Percentiles rank a stretch among this genome's conserved stretches.
These are phyloP conservation scores for Blastobotrys ciferrii DNA, from an alignment of 1,139 yeast species.

Conservation along the genomic window DNA sequence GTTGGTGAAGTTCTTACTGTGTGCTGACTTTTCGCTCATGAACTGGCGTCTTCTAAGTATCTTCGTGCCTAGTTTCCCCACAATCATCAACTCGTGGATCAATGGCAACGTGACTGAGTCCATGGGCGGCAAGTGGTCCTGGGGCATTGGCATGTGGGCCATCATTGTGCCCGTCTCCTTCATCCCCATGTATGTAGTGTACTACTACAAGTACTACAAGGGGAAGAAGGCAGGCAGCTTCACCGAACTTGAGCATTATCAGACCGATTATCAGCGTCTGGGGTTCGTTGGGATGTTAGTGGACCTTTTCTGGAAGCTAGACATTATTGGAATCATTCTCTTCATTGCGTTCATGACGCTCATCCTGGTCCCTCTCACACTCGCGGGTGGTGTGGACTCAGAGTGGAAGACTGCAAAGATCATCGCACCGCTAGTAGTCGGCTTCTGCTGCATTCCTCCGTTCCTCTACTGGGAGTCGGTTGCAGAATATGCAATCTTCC, in stretches of 20 bases:
- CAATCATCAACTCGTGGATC: constrained; percentile 73
- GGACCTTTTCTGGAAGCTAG: constrained; percentile 48
- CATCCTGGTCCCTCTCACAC: constrained; percentile 48
- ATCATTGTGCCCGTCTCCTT: constrained; percentile 64
- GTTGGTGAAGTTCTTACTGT: constrained; percentile 51
- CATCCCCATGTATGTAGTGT: constrained; percentile 54
- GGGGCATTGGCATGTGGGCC: constrained; percentile 80
- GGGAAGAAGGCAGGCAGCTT: constrained; percentile 55
- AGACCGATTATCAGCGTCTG: constrained; percentile 17
- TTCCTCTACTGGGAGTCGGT: constrained; percentile 55
- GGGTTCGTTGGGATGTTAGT: constrained; percentile 32
- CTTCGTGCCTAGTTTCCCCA: constrained; percentile 65
- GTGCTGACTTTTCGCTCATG: constrained; percentile 63
- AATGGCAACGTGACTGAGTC: constrained; percentile 53
- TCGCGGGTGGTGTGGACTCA: constrained; percentile 55
- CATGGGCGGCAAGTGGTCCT: constrained; percentile 51
- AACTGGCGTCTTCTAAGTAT: constrained; percentile 67
- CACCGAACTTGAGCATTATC: constrained; percentile 31
- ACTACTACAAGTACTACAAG: constrained; percentile 52
- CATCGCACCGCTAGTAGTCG: constrained; percentile 64
- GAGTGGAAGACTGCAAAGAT: constrained; percentile 56
- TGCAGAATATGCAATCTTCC: constrained; percentile 56
- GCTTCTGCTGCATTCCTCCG: constrained; percentile 54
- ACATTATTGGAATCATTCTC: constrained; percentile 53
- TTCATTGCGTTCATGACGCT: constrained; percentile 53